These are phyloP conservation scores for Talaromyces liani DNA, from an alignment of 495 filamentous ascomycete species.

Conservation along the genomic window DNA sequence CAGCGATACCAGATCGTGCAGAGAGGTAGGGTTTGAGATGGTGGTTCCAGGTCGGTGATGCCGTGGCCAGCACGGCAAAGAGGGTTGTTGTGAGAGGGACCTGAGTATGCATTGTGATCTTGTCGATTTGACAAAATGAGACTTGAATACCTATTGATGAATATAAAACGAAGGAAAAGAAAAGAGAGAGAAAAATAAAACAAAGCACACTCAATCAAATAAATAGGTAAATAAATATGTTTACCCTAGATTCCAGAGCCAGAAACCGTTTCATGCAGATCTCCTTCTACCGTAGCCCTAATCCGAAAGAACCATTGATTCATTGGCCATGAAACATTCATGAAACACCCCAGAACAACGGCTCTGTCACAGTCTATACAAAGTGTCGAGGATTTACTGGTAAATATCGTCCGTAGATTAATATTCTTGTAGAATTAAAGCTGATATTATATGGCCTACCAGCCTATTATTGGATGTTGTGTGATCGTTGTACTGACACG, in stretches of 20 bases:
- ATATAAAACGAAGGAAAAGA: too few species aligned
- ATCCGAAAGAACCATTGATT: neutral
- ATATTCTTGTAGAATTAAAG: neutral
- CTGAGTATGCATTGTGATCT: constrained; percentile 6
- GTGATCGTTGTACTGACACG: neutral
- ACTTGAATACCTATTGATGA: too few species aligned
- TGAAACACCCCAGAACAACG: neutral
- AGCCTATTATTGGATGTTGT: neutral
- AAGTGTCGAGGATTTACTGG: neutral
- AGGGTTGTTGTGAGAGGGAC: constrained; percentile 6
- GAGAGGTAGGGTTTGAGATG: constrained; percentile 10
- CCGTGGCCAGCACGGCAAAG: constrained; percentile 14
- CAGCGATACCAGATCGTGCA: neutral
- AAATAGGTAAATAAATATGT: neutral
- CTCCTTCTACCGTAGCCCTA: neutral
- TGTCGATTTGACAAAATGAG: too few species aligned
- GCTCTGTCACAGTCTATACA: neutral
- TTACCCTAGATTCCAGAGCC: neutral
- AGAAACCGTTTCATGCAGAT: neutral
- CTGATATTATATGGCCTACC: neutral
- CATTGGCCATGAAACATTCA: neutral
- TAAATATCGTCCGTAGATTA: neutral
- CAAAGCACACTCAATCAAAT: neutral
- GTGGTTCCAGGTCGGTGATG: constrained; percentile 10
- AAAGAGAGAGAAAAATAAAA: constrained; percentile 8